Evolutionary conservation across 2,329 filamentous ascomycete species (phyloP), one percentile per base, ranked within the genome.

Genomic region (Epichloe elymi): DNA sequence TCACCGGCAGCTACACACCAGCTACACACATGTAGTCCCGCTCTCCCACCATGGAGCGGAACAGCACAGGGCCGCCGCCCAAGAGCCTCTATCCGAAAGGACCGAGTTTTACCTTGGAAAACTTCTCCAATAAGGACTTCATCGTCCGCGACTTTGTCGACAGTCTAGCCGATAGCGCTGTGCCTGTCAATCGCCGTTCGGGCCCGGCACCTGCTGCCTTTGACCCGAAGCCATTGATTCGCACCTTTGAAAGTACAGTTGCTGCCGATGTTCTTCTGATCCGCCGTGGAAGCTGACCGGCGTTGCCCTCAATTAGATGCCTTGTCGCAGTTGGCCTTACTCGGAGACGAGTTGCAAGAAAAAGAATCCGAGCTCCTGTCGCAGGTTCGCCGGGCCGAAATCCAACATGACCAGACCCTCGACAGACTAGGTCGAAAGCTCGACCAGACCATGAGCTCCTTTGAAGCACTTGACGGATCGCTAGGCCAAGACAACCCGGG

Each of bases 81-180:
- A 78, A 82, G 69, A 75, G 82, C 58, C 76, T 90, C 63, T 91
- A 87, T 64, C 84, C 85, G 52, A 82, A 81, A 66, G 86, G 84
- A 39, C 87, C 88, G 54, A 85, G 78, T 66, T 96, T 96, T 71
- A 88, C 82, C 10, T 76, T 97, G 54, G 88, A 95, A 43, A 89
- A 90, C 70, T 88, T 90, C 68, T 87, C 87, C 52, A 86, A 76
- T 65, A 86, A 86, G 61, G 93, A 97, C 70, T 98, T 97, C 63
- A 96, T 97, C 56, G 91, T 97, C 58, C 89, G 95, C 63, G 93
- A 98, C 71, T 98, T 98, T 65, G 84, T 98, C 60, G 94, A 98
- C 66, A 81, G 84, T 48, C 82, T 98, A 52, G 93, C 91, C 48
- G 90, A 97, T 56, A 86, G 76, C 59, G 86, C 88, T 20, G 79